Evolutionary conservation across 257 asterid species (phyloP), one percentile per base, ranked within the genome.

Genomic region (Phtheirospermum japonicum): DNA sequence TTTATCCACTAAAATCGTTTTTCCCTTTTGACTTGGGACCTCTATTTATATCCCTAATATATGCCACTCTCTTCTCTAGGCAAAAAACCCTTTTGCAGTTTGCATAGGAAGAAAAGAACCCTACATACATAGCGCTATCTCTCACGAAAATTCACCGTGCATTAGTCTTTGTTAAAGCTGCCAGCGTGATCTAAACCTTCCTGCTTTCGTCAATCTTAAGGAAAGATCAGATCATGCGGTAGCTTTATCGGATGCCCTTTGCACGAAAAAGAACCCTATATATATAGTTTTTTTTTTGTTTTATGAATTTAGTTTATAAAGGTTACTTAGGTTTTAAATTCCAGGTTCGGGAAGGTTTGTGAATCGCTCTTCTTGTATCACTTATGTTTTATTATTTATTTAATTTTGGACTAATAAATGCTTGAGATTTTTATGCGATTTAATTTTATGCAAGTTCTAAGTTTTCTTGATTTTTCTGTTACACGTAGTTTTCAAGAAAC

Each of bases 141-240:
- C 18, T 14, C 53, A n/a, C n/a, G n/a, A 16, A 0, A 46, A 46
- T 46, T 5, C 18, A 18, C 8, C 76, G 80, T 84, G 79, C 23
- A 17, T 48, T 17, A 16, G 13, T 48, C 5, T n/a, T 12, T 13
- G 94, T 49, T 85, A 84, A 85, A 85, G 94, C 94, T 85, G 94
- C 87, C 94, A 85, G 94, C 94, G 67, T 85, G 94, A 85, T 82
- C 94, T 85, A 66, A 82, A 49, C 82, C 55, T 67, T 53, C 69
- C 81, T 77, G 63, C 13, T 9, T 51, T 1, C n/a, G 14, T 23
- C 10, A 52, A 0, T 16, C 42, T 57, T 60, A 46, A 59, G 71
- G 77, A 37, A 59, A 53, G 79, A 74, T 74, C 68, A 75, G 94
- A 76, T 82, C 93, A 82, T 80, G 69, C 77, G 90, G 95, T 68